phyloP scores from a whole-genome alignment of 2,329 filamentous ascomycete genomes.

The Macroventuria anomochaeta region DNA sequence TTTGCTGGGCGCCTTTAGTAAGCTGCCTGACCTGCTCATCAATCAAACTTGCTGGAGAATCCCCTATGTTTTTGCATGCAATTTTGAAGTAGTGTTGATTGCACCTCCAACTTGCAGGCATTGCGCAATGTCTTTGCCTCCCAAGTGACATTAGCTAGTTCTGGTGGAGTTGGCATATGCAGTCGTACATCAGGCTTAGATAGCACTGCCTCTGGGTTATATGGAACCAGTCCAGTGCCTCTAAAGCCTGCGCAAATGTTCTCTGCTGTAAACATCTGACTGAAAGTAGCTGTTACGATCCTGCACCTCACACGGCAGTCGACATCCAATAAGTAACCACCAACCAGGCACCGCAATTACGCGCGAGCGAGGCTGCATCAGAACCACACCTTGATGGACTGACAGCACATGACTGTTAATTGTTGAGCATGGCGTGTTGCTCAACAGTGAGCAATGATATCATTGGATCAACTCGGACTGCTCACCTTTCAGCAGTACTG shows the following conservation, averaged over 20 bases:
- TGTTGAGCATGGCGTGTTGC: too few species aligned
- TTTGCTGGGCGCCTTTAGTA: slow-evolving; percentile 15
- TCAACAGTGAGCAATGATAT: too few species aligned
- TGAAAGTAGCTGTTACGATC: too few species aligned
- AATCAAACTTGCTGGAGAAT: background rate
- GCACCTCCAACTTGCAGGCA: background rate
- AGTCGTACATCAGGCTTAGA: background rate
- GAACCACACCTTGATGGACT: too few species aligned
- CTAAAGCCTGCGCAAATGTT: background rate
- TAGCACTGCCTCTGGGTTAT: background rate
- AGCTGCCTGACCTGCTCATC: slow-evolving; percentile 11
- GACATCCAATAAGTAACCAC: too few species aligned
- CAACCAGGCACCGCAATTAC: too few species aligned
- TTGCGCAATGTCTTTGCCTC: background rate
- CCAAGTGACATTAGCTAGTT: background rate
- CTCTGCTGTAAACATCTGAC: background rate
- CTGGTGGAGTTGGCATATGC: background rate
- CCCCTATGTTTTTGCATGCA: background rate
- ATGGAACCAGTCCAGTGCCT: background rate
- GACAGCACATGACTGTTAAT: too few species aligned
- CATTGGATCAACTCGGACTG: too few species aligned
- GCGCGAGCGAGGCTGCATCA: too few species aligned
- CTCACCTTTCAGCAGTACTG: too few species aligned
- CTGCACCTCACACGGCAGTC: too few species aligned
- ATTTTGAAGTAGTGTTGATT: background rate